Base-by-base conservation (phyloP, 371 early-diverging fungal species). In the Fennellomyces sp. region DNA sequence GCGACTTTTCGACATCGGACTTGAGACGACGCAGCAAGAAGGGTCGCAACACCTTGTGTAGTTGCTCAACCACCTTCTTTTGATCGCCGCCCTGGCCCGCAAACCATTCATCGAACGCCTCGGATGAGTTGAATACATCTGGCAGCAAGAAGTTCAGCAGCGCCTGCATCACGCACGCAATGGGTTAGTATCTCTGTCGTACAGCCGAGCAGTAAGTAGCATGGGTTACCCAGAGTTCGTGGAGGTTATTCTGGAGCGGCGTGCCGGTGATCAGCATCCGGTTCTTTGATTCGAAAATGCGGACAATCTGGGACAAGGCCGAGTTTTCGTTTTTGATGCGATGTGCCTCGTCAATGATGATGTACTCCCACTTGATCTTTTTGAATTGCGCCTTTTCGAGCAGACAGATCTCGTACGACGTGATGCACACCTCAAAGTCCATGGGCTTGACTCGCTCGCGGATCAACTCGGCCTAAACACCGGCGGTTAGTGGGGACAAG, bases 281-380 rank as follows among this genome's bases (percentile, higher is more conserved):
- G 68, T 97, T 94, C 56, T 90, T 81, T 39, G 96, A 94, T 25
- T 89, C 79, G 60, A 99, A 84, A 30, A 87, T 79, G 56, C 97
- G 91, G 13, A 99, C 91, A 23, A 96, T 91, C 66, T 92, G 92
- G 0, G 96, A 95, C 19, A 98, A 86, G 73, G 90, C 87, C 2
- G 97, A 95, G 73, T 97, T 96, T 73, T 96, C 95, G 73, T 99
- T 99, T 79, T 99, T 99, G 78, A 99, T 94, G 56, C 99, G 90
- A 69, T 99, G 99, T 0, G 99, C 99, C 78, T 99, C 99, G 75
- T 99, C 99, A 61, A 99, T 93, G 50, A 99, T 89, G 49, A 97
- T 87, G 63, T 96, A 96, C 61, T 93, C 85, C 95, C 97, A 99
- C 26, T 89, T 77, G 52, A 98, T 81, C 67, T 94, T 93, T 58